phyloP scores from a whole-genome alignment of 2,329 filamentous ascomycete genomes.

The Cytospora mali region DNA sequence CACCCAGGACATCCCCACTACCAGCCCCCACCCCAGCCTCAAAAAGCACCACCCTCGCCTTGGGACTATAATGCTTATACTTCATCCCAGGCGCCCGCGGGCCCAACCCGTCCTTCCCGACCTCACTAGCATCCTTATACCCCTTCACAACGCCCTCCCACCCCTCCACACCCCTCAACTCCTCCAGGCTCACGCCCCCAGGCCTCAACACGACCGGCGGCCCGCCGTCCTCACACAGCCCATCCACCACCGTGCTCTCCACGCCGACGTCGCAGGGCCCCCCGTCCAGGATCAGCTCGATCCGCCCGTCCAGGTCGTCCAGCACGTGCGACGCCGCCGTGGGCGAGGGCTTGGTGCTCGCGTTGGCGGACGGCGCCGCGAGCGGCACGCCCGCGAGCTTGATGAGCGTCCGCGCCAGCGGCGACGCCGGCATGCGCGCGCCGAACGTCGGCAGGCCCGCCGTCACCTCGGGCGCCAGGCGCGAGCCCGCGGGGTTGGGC shows the following conservation, averaged over 20 bases:
- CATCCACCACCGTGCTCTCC: constrained; percentile 96
- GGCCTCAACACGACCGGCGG: constrained; percentile 84
- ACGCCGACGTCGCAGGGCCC: constrained; percentile 86
- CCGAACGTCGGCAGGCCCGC: constrained; percentile 84
- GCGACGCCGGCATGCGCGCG: constrained; percentile 82
- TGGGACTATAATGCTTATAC: constrained; percentile 96
- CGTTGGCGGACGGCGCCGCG: constrained; percentile 92
- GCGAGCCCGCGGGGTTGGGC: constrained; percentile 69
- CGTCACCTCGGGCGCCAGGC: constrained; percentile 88
- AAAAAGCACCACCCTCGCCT: constrained; percentile 81
- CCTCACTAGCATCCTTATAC: constrained; percentile 76
- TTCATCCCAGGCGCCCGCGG: constrained; percentile 97
- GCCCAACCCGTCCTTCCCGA: constrained; percentile 51
- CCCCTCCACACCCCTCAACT: constrained; percentile 71
- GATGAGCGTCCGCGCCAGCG: constrained; percentile 87
- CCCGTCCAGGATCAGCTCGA: constrained; percentile 86
- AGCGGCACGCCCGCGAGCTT: constrained; percentile 75
- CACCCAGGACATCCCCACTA: constrained; percentile 39
- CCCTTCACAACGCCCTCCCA: constrained; percentile 80
- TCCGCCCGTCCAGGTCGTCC: constrained; percentile 79
- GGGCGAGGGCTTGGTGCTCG: constrained; percentile 88
- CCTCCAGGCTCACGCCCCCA: constrained; percentile 82
- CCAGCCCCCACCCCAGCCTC: constrained; percentile 54
- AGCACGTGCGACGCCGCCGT: constrained; percentile 88
- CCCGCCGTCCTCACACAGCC: constrained; percentile 59